Evolutionary conservation across 2,329 filamentous ascomycete species (phyloP).

Genomic region (Shiraia sp.): DNA sequence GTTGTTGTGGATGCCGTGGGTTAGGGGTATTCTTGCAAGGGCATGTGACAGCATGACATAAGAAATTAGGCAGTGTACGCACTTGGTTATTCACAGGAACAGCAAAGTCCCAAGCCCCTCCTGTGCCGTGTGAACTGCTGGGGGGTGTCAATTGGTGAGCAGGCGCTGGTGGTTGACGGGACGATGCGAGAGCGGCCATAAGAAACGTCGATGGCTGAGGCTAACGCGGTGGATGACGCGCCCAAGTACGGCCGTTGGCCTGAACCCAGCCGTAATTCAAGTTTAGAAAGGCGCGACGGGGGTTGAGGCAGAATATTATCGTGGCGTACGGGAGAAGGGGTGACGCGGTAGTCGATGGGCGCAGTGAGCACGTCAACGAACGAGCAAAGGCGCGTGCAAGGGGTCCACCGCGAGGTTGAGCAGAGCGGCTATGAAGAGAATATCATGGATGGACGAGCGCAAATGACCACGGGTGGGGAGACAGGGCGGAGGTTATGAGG

Average conservation of each 20-base stretch:
- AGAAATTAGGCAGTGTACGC: slow-evolving; percentile 20
- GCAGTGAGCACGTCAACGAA: not conserved
- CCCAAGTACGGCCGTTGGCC: slow-evolving; percentile 2
- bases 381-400: slow-evolving; percentile 7
- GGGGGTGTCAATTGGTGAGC: slow-evolving; percentile 45
- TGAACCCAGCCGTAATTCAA: not conserved
- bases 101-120: slow-evolving; percentile 45
- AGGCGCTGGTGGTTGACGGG: slow-evolving; percentile 31
- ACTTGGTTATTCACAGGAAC: slow-evolving; percentile 44
- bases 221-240: slow-evolving; percentile 10
- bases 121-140: slow-evolving; percentile 45
- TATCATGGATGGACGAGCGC: slow-evolving; percentile 15
- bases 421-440: slow-evolving; percentile 11
- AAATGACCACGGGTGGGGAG: slow-evolving; percentile 18
- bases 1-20: slow-evolving; percentile 20
- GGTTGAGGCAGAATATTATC: slow-evolving; percentile 10
- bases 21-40: slow-evolving; percentile 10
- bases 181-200: slow-evolving; percentile 41
- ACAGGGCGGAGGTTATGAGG: slow-evolving; percentile 18
- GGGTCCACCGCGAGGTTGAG: slow-evolving; percentile 10
- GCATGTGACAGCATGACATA: slow-evolving; percentile 15
- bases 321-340: slow-evolving; percentile 13
- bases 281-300: not conserved
- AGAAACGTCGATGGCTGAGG: slow-evolving; percentile 10
- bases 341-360: not conserved